A percentile compares a stretch with the other conserved stretches of the same genome.
Conservation (phyloP, 768 basidiomycete species). For the Amanita exitialis region DNA sequence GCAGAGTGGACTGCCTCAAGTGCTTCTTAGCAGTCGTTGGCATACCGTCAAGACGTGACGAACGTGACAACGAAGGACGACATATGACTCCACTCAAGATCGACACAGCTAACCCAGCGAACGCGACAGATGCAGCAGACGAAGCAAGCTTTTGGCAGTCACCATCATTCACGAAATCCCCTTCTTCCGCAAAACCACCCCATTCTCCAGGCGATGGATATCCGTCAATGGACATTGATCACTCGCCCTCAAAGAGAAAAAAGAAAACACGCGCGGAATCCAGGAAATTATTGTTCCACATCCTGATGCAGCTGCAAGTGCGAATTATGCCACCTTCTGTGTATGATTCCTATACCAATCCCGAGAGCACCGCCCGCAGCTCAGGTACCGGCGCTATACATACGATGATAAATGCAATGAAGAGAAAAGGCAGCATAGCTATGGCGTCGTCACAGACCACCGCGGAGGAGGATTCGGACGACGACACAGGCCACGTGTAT, state of each 20-base stretch:
- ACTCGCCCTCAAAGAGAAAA: conserved; percentile 14
- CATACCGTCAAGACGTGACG: background rate
- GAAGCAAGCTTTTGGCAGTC: background rate
- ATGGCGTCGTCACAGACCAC: conserved; percentile 11
- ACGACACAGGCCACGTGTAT: conserved; percentile 34
- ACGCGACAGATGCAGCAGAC: background rate
- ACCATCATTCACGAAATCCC: background rate
- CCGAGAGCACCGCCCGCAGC: conserved; percentile 16
- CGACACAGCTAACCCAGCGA: conserved; percentile 11
- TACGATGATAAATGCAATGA: conserved; percentile 34
- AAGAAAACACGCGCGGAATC: conserved; percentile 47
- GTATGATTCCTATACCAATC: conserved; percentile 28
- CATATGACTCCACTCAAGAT: conserved; percentile 1
- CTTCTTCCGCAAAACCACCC: background rate
- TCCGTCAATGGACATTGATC: background rate
- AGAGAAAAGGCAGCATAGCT: conserved; percentile 12
- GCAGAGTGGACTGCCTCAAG: conserved; percentile 35
- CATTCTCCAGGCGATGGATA: background rate
- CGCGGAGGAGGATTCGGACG: conserved; percentile 36
- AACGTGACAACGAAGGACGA: background rate
- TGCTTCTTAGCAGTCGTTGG: conserved; percentile 9
- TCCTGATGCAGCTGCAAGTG: conserved; percentile 51
- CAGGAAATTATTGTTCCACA: conserved; percentile 56
- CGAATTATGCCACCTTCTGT: conserved; percentile 45
- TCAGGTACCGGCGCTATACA: conserved; percentile 30